Conservation (phyloP, 805 yeast genomes). For the Yarrowia porcina region DNA sequence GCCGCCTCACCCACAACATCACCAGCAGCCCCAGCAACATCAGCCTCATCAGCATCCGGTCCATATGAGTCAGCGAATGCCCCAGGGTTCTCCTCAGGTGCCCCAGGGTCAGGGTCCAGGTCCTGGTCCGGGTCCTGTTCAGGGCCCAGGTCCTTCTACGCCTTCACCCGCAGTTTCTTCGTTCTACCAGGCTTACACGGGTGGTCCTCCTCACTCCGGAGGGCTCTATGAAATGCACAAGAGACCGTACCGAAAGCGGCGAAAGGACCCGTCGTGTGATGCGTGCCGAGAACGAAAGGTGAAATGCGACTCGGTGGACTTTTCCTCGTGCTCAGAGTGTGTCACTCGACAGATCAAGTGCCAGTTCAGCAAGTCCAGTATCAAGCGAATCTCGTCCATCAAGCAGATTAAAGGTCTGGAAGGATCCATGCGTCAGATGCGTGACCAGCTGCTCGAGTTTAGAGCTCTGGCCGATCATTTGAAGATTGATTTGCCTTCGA, state of each 20-base stretch:
- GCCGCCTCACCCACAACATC: neutral
- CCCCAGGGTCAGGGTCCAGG: no score
- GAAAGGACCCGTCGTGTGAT: conserved; percentile 38
- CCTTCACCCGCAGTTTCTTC: neutral
- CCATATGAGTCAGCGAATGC: neutral
- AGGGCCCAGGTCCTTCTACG: neutral
- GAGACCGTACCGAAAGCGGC: conserved; percentile 35
- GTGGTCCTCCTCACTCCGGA: neutral
- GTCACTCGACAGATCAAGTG: conserved; percentile 34
- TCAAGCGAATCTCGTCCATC: conserved; percentile 34
- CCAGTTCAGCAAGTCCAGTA: conserved; percentile 36
- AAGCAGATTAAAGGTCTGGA: conserved; percentile 31
- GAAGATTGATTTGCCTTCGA: neutral
- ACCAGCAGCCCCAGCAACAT: neutral
- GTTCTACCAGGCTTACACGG: conserved; percentile 6
- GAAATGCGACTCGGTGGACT: conserved; percentile 37
- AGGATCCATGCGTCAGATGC: conserved; percentile 26
- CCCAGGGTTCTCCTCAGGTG: neutral
- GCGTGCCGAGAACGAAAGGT: conserved; percentile 38
- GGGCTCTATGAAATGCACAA: conserved; percentile 18
- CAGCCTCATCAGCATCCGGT: neutral
- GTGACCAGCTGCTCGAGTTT: conserved; percentile 27
- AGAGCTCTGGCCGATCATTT: neutral
- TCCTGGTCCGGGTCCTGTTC: neutral
- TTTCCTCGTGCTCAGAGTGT: conserved; percentile 36